A percentile compares a stretch with the other conserved stretches of the same genome.
Evolutionary conservation across 441 rosid genomes (phyloP).

Genomic region (Pelargonium fulgidum): DNA sequence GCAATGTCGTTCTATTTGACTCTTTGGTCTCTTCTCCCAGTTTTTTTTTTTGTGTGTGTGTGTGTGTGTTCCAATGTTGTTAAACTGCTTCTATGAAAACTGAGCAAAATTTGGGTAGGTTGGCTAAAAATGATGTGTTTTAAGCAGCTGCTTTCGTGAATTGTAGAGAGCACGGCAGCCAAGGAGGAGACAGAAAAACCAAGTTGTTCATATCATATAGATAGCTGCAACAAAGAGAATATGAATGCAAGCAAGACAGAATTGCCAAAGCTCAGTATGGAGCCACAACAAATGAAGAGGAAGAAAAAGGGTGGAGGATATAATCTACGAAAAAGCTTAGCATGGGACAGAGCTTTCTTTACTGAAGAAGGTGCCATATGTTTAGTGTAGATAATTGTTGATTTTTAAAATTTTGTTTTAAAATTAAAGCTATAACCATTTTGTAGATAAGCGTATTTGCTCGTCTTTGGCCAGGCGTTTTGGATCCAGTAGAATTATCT

Average conservation of each 20-base stretch:
- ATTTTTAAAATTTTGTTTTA: not conserved
- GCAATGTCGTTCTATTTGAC: not conserved
- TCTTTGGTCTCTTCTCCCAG: constrained; percentile 2
- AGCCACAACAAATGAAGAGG: constrained; percentile 79
- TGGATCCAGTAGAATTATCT: constrained; percentile 72
- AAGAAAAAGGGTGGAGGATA: constrained; percentile 72
- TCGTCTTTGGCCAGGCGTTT: constrained; percentile 46
- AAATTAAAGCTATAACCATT: not conserved
- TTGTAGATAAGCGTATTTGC: constrained; percentile 2
- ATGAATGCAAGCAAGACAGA: constrained; percentile 37
- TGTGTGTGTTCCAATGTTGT: not conserved
- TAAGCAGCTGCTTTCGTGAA: constrained; percentile 5
- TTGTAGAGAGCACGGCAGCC: constrained; percentile 28
- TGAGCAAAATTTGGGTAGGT: not conserved
- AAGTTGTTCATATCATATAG: constrained; percentile 22
- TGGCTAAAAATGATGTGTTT: not conserved
- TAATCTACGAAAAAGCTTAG: constrained; percentile 85
- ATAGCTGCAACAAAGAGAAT: constrained; percentile 41
- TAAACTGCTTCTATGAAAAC: not conserved
- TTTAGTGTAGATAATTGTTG: not conserved
- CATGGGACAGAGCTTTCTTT: constrained; percentile 81
- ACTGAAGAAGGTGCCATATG: constrained; percentile 69
- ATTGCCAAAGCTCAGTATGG: constrained; percentile 45
- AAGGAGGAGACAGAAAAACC: constrained; percentile 23
- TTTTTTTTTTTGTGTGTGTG: too few relatives aligned